Percentiles rank a stretch among this genome's conserved stretches.
These are phyloP conservation scores for Fusarium decemcellulare DNA, from an alignment of 2,329 filamentous ascomycete genomes.

Conservation along the genomic window DNA sequence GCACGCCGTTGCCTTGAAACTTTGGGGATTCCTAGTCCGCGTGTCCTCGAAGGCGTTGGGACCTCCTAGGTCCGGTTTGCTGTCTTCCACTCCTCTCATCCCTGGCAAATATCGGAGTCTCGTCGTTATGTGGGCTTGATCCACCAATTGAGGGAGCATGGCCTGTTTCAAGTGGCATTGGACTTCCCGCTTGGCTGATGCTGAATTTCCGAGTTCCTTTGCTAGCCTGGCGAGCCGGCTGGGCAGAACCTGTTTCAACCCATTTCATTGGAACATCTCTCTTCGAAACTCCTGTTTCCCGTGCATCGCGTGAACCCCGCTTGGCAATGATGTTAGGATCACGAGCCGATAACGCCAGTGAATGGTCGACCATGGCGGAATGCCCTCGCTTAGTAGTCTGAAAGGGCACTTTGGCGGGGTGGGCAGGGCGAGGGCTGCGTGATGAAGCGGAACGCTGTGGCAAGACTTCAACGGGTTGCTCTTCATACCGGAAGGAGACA, in stretches of 20 bases:
- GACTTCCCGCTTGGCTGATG: constrained; percentile 47
- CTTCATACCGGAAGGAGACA: not conserved
- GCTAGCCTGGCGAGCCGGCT: constrained; percentile 17
- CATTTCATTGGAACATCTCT: not conserved
- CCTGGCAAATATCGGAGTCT: not conserved
- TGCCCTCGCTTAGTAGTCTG: not conserved
- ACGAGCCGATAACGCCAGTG: constrained; percentile 18
- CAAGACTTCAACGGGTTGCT: not conserved
- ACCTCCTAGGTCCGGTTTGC: constrained; percentile 18
- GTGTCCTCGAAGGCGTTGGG: constrained; percentile 14
- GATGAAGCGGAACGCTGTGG: not conserved
- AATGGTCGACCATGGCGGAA: not conserved
- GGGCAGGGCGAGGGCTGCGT: not conserved
- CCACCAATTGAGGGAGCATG: constrained; percentile 1
- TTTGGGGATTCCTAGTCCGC: constrained; percentile 27
- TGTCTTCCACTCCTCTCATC: constrained; percentile 4
- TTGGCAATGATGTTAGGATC: constrained; percentile 27
- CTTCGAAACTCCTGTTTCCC: constrained; percentile 5
- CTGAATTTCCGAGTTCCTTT: constrained; percentile 44
- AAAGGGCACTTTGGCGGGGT: not conserved
- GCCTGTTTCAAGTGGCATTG: constrained; percentile 30
- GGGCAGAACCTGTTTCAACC: not conserved
- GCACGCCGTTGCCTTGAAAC: constrained; percentile 7
- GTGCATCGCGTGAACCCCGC: not conserved
- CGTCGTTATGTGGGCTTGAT: not conserved